Percentiles rank a stretch among this genome's conserved stretches.
phyloP scores from a whole-genome alignment of 2,329 filamentous ascomycete genomes.

The Talaromyces sp. region DNA sequence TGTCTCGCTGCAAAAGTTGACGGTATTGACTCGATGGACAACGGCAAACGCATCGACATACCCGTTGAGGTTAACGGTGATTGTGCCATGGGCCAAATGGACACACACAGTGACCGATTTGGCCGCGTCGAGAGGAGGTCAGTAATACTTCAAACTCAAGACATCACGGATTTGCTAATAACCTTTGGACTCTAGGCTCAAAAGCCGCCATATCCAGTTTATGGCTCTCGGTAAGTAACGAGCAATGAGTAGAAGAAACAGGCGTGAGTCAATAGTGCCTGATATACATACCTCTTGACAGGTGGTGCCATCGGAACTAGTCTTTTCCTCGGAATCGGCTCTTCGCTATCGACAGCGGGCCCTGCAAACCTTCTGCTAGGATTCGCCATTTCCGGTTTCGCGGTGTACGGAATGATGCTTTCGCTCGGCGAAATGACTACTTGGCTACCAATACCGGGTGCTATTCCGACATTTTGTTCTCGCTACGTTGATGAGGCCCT shows the following conservation, averaged over 20 bases:
- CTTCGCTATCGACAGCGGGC: slow-evolving; percentile 47
- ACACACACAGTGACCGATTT: background rate
- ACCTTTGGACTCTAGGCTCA: background rate
- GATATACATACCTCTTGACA: slow-evolving; percentile 47
- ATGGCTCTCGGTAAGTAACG: slow-evolving; percentile 2
- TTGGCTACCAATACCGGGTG: slow-evolving; percentile 39
- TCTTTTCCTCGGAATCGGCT: slow-evolving; percentile 52
- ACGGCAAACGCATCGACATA: background rate
- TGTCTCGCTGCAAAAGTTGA: background rate
- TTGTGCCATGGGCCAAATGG: background rate
- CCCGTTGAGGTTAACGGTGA: background rate
- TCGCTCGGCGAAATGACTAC: slow-evolving; percentile 37
- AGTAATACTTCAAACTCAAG: background rate
- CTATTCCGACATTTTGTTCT: slow-evolving; percentile 39
- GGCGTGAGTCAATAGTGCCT: background rate
- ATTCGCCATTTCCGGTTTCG: slow-evolving; percentile 45
- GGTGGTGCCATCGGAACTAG: slow-evolving; percentile 55
- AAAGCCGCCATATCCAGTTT: slow-evolving; percentile 4
- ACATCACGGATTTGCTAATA: background rate
- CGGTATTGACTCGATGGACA: background rate
- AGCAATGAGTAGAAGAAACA: background rate
- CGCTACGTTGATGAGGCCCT: slow-evolving; percentile 38
- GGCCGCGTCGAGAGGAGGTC: background rate
- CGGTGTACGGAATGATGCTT: slow-evolving; percentile 45
- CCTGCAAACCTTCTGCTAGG: slow-evolving; percentile 49